Conservation (phyloP, 2,329 filamentous ascomycete species). For the Aspergillus japonicus region DNA sequence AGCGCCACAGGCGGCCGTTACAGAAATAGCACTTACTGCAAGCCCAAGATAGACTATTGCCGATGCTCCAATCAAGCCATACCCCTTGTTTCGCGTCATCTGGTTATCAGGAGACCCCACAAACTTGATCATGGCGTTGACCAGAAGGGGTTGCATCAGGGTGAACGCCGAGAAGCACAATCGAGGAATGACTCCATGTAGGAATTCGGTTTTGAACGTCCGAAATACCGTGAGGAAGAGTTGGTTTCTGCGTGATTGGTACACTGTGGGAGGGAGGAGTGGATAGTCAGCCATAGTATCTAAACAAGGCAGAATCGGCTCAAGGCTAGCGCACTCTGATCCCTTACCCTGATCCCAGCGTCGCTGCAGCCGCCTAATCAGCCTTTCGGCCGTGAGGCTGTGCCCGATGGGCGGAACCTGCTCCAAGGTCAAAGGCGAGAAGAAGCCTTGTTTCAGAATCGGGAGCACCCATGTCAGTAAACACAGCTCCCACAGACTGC, state of each 20-base stretch:
- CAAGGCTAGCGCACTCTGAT: neutral
- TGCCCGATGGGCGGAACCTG: neutral
- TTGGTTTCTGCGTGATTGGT: neutral
- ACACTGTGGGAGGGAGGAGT: neutral
- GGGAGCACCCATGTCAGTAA: neutral
- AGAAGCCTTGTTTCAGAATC: neutral
- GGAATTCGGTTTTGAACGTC: neutral
- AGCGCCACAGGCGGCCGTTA: accelerated
- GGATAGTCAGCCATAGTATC: neutral
- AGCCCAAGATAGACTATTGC: neutral
- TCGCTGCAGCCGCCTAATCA: neutral
- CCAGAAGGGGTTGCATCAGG: neutral
- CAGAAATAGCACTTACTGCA: neutral
- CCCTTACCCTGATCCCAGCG: neutral
- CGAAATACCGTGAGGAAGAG: neutral
- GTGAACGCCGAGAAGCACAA: neutral
- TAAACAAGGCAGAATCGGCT: too few relatives aligned
- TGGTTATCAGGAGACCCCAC: neutral
- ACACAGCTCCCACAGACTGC: neutral
- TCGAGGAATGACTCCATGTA: neutral
- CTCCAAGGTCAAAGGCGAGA: neutral
- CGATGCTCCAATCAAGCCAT: neutral
- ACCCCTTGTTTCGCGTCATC: neutral
- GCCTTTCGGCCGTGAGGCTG: neutral
- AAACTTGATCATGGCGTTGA: neutral